A percentile compares a stretch with the other conserved stretches of the same genome.
Conservation (phyloP, 345 rosid genomes). For the Populus davidiana region DNA sequence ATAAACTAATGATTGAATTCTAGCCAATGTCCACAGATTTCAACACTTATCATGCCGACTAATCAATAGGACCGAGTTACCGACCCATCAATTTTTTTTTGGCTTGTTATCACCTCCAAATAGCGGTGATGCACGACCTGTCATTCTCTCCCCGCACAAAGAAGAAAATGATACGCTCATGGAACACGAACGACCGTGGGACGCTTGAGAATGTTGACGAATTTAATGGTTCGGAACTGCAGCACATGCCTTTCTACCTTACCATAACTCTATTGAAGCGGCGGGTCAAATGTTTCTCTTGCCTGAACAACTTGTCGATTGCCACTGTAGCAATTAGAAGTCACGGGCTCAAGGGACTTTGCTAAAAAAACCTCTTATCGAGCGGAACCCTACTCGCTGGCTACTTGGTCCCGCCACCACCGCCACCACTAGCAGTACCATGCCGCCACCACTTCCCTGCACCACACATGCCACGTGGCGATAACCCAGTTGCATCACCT, state of each 20-base stretch:
- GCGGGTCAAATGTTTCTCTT: background rate
- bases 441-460: background rate
- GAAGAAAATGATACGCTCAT: background rate
- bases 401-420: constrained; percentile 8
- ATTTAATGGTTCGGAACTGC: background rate
- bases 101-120: too few species aligned
- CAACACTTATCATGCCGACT: too few species aligned
- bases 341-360: constrained; percentile 9
- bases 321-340: background rate
- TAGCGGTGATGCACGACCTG: too few species aligned
- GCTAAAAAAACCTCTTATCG: background rate
- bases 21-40: too few species aligned
- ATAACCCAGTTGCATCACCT: constrained; percentile 17
- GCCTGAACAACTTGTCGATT: background rate
- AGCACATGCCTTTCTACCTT: background rate
- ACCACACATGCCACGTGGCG: constrained; percentile 17
- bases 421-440: background rate
- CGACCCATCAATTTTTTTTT: too few species aligned
- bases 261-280: background rate
- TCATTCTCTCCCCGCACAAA: too few species aligned
- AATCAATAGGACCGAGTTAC: too few species aligned
- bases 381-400: background rate
- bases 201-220: background rate
- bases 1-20: too few species aligned
- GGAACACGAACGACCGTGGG: background rate